Base-by-base conservation (phyloP, 208 protist genomes). In the Crithidia fasciculata region DNA sequence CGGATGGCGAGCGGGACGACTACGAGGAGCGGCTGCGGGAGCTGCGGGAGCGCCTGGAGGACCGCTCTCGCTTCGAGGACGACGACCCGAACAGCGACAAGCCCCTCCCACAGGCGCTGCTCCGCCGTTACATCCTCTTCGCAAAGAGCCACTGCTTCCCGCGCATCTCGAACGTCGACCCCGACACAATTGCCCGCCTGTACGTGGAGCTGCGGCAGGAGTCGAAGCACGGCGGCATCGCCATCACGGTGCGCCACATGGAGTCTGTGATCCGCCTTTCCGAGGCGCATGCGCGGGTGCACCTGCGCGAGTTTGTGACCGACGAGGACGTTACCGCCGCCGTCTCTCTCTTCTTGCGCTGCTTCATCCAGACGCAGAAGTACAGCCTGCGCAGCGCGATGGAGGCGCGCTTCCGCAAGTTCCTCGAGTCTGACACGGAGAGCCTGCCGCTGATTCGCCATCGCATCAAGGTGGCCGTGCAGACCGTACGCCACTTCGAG, bases 71-170 rank as follows among this genome's bases (percentile, higher is more conserved):
- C 53, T 79, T 79, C 41, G 89, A 97, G 68, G 94, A 97, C 74
- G 88, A 95, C 18, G 91, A 98, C 74, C 89, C 90, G 18, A 80
- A 79, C 37, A 95, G 86, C 70, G 79, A 90, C 70, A 93, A 95
- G 63, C 91, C 85, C 2, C 84, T 99, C 13, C 83, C 96, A 7
- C 98, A 99, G 87, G 82, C 92, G 44, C 60, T 99, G 47, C 85
- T 99, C 8, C 78, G 94, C 53, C 99, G 99, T 86, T 99, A 99
- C 91, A 97, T 99, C 61, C 74, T 97, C 13, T 99, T 99, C 78
- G 98, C 98, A 3, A 95, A 91, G 74, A 82, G 75, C 71, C 89
- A 98, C 63, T 95, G 95, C 61, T 81, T 91, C 65, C 98, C 98
- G 18, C 93, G 92, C 65, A 94, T 99, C 49, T 84, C 82, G 12